A percentile compares a stretch with the other conserved stretches of the same genome.
These are phyloP conservation scores for Entomophthora muscae DNA, from an alignment of 371 early-diverging fungal genomes.

Conservation along the genomic window DNA sequence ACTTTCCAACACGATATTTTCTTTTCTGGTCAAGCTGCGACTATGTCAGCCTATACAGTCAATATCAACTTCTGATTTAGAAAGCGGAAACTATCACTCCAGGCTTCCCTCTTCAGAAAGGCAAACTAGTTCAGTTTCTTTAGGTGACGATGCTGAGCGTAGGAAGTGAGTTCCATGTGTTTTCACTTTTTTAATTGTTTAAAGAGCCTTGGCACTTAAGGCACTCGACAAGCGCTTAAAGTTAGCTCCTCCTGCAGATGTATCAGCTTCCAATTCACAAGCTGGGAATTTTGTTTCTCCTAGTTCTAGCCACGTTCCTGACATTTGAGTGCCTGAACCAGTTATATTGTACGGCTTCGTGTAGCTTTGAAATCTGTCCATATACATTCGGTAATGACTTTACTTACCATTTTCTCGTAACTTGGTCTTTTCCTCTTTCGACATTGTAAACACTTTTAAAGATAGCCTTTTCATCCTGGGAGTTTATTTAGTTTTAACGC, in stretches of 20 bases:
- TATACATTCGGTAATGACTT: too few species aligned
- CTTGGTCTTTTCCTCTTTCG: too few species aligned
- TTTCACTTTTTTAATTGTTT: background rate
- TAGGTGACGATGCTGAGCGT: slow-evolving; percentile 33
- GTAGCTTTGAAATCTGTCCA: too few species aligned
- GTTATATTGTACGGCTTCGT: too few species aligned
- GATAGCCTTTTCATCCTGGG: too few species aligned
- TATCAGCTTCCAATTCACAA: background rate
- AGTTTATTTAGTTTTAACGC: too few species aligned
- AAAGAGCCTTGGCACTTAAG: slow-evolving; percentile 42
- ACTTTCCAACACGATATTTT: slow-evolving; percentile 27
- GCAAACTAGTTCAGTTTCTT: background rate
- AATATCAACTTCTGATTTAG: slow-evolving; percentile 24
- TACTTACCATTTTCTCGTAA: too few species aligned
- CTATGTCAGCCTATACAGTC: slow-evolving; percentile 27
- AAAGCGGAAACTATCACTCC: slow-evolving; percentile 20
- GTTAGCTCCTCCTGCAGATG: background rate
- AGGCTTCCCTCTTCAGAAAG: slow-evolving; percentile 14
- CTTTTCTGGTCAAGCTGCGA: slow-evolving; percentile 22
- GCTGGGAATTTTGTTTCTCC: background rate
- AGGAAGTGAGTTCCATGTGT: slow-evolving; percentile 21
- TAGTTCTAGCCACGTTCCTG: background rate
- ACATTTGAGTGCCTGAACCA: too few species aligned
- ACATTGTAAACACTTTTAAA: too few species aligned
- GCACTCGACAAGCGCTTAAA: slow-evolving; percentile 38